These are phyloP conservation scores for Straminergon stramineum DNA, from an alignment of 225 moss, liverwort and hornwort genomes.

Conservation along the genomic window DNA sequence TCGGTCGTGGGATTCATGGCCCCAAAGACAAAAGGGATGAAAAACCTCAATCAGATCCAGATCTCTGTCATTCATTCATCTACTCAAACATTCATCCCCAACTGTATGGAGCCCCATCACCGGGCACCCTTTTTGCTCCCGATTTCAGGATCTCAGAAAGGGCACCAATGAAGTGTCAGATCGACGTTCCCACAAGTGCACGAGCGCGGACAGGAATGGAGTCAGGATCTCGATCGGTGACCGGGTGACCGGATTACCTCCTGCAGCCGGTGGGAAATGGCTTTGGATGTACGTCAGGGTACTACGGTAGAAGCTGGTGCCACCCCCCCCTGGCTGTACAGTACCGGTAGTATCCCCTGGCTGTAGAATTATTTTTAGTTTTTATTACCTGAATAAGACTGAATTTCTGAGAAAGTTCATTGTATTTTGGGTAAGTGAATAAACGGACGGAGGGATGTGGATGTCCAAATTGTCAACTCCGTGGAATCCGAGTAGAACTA, in stretches of 20 bases:
- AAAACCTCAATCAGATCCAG: background rate
- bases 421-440: background rate
- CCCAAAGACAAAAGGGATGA: background rate
- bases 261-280: background rate
- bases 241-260: background rate
- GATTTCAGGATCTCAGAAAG: background rate
- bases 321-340: background rate
- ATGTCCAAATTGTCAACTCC: background rate
- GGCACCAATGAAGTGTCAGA: slow-evolving; percentile 2
- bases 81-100: background rate
- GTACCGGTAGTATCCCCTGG: background rate
- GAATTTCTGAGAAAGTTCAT: background rate
- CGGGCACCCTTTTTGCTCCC: background rate
- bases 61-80: background rate
- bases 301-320: background rate
- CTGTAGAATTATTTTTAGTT: background rate
- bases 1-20: too few relatives aligned
- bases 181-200: background rate
- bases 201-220: background rate
- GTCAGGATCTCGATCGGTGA: background rate
- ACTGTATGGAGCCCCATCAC: background rate
- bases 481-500: background rate
- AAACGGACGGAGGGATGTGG: too few relatives aligned
- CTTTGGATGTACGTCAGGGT: background rate
- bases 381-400: background rate